These are phyloP conservation scores for Salix viminalis DNA, from an alignment of 345 rosid genomes.

Conservation along the genomic window DNA sequence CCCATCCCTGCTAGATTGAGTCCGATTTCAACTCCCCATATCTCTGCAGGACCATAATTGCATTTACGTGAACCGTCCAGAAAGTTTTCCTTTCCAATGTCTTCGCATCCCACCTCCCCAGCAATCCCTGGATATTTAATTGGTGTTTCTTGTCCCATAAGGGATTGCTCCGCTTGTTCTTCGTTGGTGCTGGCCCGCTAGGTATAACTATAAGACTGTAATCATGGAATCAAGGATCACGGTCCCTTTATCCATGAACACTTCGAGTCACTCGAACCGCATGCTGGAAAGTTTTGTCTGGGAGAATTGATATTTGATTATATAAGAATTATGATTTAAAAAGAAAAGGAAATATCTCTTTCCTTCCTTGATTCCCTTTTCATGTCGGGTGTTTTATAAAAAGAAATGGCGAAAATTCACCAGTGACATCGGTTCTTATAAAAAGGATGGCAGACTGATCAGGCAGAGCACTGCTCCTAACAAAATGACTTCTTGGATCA, in stretches of 20 bases:
- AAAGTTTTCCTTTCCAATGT: background rate
- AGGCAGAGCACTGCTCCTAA: background rate
- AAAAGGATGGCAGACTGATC: background rate
- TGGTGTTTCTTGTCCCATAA: background rate
- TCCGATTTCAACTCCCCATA: background rate
- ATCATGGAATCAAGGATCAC: background rate
- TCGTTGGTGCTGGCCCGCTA: background rate
- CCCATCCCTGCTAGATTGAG: background rate
- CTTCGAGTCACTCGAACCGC: background rate
- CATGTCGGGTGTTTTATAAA: too few species aligned
- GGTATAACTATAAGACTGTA: background rate
- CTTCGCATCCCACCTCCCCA: background rate
- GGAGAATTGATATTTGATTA: background rate
- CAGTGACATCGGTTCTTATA: background rate
- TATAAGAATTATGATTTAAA: background rate
- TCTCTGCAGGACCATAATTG: background rate
- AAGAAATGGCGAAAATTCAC: too few species aligned
- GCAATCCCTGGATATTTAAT: background rate
- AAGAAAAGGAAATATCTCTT: too few species aligned
- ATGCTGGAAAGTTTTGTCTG: background rate
- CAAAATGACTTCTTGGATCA: background rate
- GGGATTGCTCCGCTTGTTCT: background rate
- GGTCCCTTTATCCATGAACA: background rate
- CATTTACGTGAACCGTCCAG: background rate
- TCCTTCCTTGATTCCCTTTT: too few species aligned